Base-by-base conservation (phyloP, 2,329 filamentous ascomycete species). In the Blumeria hordei region DNA sequence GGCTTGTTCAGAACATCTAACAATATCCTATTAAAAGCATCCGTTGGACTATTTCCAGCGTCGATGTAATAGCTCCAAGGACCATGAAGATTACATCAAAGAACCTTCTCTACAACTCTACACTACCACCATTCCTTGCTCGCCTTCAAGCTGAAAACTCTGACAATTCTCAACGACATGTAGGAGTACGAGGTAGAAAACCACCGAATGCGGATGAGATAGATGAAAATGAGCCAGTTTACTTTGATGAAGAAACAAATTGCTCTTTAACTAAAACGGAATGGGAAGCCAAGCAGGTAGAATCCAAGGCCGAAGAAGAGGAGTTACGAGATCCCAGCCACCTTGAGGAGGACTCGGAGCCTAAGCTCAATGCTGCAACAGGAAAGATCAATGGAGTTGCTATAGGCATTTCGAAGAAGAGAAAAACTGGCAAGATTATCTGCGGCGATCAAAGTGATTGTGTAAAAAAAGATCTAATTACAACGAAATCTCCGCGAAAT, bases 141-240 rank as follows among this genome's bases (percentile, higher is more conserved):
- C 70, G 70, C 16, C 70, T 80, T 28, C 72, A 74, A 69, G 71
- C 75, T 60, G 61, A 71, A 69, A 63, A 71, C 68, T 67, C 55
- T 70, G 69, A 64, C 72, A 64, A 66, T 67, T 67, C 62, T 66
- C 71, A 64, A 71, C 63, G 64, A 51, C 62, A 56, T 45, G 51
- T 50, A 12, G 54, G 58, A 18, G n/a, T 69, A 5, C 60, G 66
- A 33, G 72, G 52, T 67, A 63, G 63, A 59, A 56, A 75, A 68
- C 75, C 70, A 67, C 73, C 72, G 37, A 77, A 75, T 14, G 76
- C 70, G 57, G 79, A 81, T 60, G 80, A 81, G 43, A 79, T 87
- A 57, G 83, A 82, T 11, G 85, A 90, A 60, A 85, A 90, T 65
- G 81, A 74, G 53, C 85, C 85, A 0, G 73, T 86, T 0, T 78